Evolutionary conservation across 257 asterid species (phyloP), one percentile per base, ranked within the genome.

Genomic region (Eucommia ulmoides): DNA sequence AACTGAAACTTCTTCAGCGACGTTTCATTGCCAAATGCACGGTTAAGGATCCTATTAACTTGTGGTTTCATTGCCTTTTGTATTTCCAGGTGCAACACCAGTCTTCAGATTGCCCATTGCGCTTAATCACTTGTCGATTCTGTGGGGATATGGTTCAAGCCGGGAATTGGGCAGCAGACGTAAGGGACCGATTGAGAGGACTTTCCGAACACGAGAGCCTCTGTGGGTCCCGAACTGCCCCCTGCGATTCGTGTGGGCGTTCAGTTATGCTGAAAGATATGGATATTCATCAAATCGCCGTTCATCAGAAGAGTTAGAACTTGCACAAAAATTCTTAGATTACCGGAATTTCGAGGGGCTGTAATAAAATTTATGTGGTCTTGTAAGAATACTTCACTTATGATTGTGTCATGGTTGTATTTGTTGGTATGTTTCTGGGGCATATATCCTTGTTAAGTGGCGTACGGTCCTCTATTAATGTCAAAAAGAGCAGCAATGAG

Each of bases 61-160:
- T 20, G n/a, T 45, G 23, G 56, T 16, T 23, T 50, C 15, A 22
- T 3, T 51, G 1, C 44, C 44, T 41, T 8, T 41, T 25, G 48
- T 24, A n/a, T 53, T 38, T 23, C 26, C 76, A 89, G 97, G 96
- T 89, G 65, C 79, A 73, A 53, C 98, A 89, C 68, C 96, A 82
- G 67, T 70, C 94, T 50, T 63, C 50, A 9, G 83, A 80, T 44
- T 89, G 98, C 48, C 76, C 83, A 12, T 23, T 85, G 78, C 78
- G 96, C 53, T 78, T 89, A 24, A 59, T 78, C 52, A 83, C 93
- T 12, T 89, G 98, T 61, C 75, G 76, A 24, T 89, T 82, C 59
- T 89, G 98, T 74, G 98, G 98, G 42, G 98, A 85, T 52, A 89
- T 89, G 96, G 98, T 89, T 45, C 82, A 82, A 61, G 98, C 98